Evolutionary conservation across 164 flowering plant genomes (phyloP).

Genomic region (Dillenia suffruticosa): DNA sequence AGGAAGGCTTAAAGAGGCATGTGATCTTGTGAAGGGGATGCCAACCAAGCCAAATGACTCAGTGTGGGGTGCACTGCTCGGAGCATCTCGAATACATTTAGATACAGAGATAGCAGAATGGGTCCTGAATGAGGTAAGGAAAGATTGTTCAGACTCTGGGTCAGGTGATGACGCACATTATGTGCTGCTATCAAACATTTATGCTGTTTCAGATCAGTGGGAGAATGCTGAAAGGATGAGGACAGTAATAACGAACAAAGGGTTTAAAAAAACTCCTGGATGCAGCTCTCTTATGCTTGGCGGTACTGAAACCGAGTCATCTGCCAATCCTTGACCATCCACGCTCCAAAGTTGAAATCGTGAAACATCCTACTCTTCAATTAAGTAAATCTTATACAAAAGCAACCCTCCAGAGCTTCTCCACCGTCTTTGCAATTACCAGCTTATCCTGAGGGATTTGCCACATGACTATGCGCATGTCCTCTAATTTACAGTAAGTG

Average conservation of each 20-base stretch:
- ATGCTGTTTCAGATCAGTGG: slow-evolving; percentile 68
- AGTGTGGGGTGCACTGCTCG: slow-evolving; percentile 68
- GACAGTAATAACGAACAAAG: slow-evolving; percentile 28
- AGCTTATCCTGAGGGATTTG: background rate
- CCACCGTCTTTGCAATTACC: background rate
- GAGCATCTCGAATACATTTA: slow-evolving; percentile 55
- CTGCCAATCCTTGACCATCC: slow-evolving; percentile 6
- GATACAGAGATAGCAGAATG: slow-evolving; percentile 36
- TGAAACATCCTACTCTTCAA: too few relatives aligned
- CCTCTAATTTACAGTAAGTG: too few relatives aligned
- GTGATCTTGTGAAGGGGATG: slow-evolving; percentile 48
- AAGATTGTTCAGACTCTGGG: background rate
- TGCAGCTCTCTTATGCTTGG: slow-evolving; percentile 33
- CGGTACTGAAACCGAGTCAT: slow-evolving; percentile 10
- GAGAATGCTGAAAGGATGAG: slow-evolving; percentile 61
- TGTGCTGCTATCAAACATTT: slow-evolving; percentile 58
- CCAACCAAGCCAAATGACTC: slow-evolving; percentile 60
- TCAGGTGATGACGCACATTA: slow-evolving; percentile 32
- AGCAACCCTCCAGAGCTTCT: too few relatives aligned
- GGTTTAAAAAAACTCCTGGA: slow-evolving; percentile 43
- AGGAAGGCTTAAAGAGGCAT: slow-evolving; percentile 62
- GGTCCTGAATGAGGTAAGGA: slow-evolving; percentile 32
- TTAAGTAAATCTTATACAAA: too few relatives aligned
- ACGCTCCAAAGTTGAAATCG: background rate
- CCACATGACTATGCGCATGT: too few relatives aligned